Conservation (phyloP, 352 stramenopile species). For the Thraustochytrium sp. region DNA sequence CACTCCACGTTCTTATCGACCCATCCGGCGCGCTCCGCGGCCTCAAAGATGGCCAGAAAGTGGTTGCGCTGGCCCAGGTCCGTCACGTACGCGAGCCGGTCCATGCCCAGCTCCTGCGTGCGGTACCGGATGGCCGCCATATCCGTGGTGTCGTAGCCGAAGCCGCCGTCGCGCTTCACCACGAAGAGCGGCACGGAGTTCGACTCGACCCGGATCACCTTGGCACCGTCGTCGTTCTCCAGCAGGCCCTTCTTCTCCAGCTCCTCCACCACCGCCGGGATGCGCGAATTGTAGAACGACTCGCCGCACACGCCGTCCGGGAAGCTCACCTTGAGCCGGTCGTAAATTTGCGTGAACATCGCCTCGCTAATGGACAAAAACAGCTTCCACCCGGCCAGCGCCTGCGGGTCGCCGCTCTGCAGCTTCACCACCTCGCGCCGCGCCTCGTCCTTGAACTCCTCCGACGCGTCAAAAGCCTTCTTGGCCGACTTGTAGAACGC, state of each 20-base stretch:
- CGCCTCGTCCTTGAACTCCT: constrained; percentile 90
- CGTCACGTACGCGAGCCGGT: constrained; percentile 79
- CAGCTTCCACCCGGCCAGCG: constrained; percentile 69
- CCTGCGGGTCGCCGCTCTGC: constrained; percentile 76
- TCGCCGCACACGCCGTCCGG: constrained; percentile 75
- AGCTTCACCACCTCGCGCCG: constrained; percentile 95
- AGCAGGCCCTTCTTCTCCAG: constrained; percentile 79
- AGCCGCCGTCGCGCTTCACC: constrained; percentile 81
- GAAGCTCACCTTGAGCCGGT: constrained; percentile 68
- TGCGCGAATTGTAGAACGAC: constrained; percentile 86
- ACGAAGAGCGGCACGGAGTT: constrained; percentile 76
- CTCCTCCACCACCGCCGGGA: constrained; percentile 80
- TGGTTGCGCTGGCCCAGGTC: constrained; percentile 79
- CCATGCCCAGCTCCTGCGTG: constrained; percentile 61
- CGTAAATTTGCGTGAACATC: constrained; percentile 79
- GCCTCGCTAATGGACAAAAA: constrained; percentile 71
- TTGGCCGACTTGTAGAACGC: constrained; percentile 85
- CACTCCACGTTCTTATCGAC: constrained; percentile 56
- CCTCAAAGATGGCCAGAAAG: constrained; percentile 78
- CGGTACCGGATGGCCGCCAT: constrained; percentile 82
- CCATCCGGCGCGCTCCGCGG: constrained; percentile 66
- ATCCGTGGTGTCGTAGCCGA: constrained; percentile 85
- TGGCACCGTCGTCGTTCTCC: constrained; percentile 73
- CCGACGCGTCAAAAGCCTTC: constrained; percentile 90
- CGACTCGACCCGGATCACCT: constrained; percentile 81